Conservation (phyloP, 441 rosid genomes). For the Kokia cookei region DNA sequence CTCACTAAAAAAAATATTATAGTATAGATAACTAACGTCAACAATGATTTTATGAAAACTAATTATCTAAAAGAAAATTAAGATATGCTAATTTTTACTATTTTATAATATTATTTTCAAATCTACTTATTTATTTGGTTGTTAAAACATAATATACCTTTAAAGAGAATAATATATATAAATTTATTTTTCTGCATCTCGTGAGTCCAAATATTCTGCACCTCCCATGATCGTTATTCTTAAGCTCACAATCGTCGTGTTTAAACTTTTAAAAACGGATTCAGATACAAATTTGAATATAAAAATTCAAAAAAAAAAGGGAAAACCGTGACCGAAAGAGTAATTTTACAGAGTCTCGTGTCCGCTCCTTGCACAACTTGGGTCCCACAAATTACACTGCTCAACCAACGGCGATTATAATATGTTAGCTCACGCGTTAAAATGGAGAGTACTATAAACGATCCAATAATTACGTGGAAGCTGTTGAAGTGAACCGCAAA, state of each 20-base stretch:
- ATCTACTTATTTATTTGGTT: no score
- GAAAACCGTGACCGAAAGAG: neutral
- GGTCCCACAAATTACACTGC: neutral
- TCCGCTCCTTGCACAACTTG: neutral
- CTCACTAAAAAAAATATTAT: no score
- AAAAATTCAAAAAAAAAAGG: neutral
- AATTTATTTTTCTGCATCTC: no score
- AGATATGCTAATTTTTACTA: no score
- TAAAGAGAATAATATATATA: no score
- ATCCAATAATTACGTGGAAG: neutral
- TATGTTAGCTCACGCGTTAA: neutral
- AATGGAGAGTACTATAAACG: neutral
- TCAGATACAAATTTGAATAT: neutral
- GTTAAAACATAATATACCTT: no score
- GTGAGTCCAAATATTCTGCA: neutral
- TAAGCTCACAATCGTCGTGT: neutral
- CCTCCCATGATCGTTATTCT: neutral
- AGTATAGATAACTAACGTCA: no score
- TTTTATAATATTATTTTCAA: no score
- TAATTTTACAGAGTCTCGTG: neutral
- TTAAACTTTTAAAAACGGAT: neutral
- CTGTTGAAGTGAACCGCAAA: neutral
- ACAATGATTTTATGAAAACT: no score
- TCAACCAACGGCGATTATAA: neutral
- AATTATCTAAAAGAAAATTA: no score